A percentile compares a stretch with the other conserved stretches of the same genome.
Conservation (phyloP, 2,329 filamentous ascomycete species). For the Ceratocystis variospora region DNA sequence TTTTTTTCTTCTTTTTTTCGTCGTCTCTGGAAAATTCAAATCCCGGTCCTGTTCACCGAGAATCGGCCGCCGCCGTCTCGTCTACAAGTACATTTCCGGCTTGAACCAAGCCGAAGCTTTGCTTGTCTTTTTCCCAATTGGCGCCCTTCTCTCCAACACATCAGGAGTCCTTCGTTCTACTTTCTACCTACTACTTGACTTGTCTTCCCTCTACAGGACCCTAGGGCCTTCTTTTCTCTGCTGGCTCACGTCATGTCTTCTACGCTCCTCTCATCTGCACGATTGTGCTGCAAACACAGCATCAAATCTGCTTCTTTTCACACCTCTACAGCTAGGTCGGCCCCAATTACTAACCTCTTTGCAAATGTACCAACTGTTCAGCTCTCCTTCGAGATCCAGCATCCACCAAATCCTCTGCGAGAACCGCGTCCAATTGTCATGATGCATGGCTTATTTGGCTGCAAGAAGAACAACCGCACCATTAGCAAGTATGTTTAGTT, state of each 20-base stretch:
- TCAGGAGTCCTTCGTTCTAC: background rate
- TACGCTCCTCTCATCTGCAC: conserved; percentile 1
- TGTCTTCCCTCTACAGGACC: background rate
- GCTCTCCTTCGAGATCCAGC: conserved; percentile 54
- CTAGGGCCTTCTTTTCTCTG: background rate
- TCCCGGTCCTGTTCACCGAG: background rate
- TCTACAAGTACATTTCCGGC: too few relatives aligned
- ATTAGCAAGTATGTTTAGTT: conserved; percentile 71
- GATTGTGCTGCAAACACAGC: background rate
- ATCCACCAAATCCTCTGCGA: conserved; percentile 34
- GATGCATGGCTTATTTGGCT: conserved; percentile 86
- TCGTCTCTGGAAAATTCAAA: background rate
- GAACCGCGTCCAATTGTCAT: conserved; percentile 58
- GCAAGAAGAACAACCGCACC: conserved; percentile 84
- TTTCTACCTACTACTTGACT: background rate
- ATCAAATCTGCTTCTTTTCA: conserved; percentile 14
- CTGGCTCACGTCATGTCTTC: conserved; percentile 5
- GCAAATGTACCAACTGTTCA: conserved; percentile 22
- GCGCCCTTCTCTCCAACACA: background rate
- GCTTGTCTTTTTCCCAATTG: background rate
- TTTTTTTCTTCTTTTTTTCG: too few relatives aligned
- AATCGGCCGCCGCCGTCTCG: too few relatives aligned
- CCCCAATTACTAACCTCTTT: conserved; percentile 4
- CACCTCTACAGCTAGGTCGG: background rate
- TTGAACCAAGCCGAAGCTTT: too few relatives aligned